Conservation (phyloP, 2,329 filamentous ascomycete genomes). For the Tolypocladium tropicale region DNA sequence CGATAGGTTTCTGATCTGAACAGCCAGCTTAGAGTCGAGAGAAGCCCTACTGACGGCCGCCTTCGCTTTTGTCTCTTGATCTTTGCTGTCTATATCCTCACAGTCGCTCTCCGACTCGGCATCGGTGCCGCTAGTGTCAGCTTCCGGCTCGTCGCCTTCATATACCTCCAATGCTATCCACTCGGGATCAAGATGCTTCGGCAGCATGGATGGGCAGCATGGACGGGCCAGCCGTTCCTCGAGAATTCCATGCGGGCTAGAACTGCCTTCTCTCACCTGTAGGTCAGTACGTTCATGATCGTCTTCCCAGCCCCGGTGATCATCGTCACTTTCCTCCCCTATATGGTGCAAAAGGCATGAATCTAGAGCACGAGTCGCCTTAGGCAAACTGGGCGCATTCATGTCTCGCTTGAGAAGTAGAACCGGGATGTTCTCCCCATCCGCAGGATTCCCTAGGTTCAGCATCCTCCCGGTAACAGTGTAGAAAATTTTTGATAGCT, state of each 20-base stretch:
- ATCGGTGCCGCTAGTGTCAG: conserved; percentile 19
- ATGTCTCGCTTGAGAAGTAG: conserved; percentile 21
- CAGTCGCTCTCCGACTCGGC: conserved; percentile 29
- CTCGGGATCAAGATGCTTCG: conserved; percentile 70
- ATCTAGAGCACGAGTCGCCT: background rate
- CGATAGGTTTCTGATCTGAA: conserved; percentile 30
- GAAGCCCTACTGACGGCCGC: conserved; percentile 11
- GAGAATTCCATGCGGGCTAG: background rate
- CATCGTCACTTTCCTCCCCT: background rate
- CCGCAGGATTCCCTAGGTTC: conserved; percentile 54
- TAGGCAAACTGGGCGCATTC: conserved; percentile 34
- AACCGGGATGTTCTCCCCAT: conserved; percentile 32
- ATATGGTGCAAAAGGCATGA: background rate
- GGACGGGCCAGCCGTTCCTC: background rate
- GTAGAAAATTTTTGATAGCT: conserved; percentile 85
- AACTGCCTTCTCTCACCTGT: conserved; percentile 26
- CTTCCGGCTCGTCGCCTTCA: conserved; percentile 42
- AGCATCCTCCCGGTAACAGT: conserved; percentile 83
- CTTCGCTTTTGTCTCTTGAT: conserved; percentile 3
- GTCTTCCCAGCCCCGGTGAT: conserved; percentile 8
- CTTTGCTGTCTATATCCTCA: conserved; percentile 23
- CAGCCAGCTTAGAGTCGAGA: conserved; percentile 27
- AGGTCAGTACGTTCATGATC: conserved; percentile 35
- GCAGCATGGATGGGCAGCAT: conserved; percentile 30
- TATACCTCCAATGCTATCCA: conserved; percentile 90